Percentiles rank a stretch among this genome's conserved stretches.
Evolutionary conservation across 441 rosid species (phyloP).

Genomic region (Gossypium gossypioides): DNA sequence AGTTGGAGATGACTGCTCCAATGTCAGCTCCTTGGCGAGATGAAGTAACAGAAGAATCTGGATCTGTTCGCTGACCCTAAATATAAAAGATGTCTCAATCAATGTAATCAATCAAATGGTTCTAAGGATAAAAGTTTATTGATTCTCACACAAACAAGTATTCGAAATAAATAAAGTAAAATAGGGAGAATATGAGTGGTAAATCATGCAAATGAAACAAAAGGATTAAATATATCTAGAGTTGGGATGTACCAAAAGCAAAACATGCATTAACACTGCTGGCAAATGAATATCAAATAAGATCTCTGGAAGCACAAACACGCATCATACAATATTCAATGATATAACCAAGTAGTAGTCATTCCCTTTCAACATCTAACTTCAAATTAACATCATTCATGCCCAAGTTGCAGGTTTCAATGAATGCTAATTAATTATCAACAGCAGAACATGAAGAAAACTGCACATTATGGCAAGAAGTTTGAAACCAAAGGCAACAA

Average conservation of each 20-base stretch:
- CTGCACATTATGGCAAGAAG: not conserved
- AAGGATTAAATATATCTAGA: not conserved
- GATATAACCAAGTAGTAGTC: not conserved
- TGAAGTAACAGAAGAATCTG: slow-evolving; percentile 81
- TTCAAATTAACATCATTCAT: not conserved
- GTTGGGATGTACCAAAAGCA: not conserved
- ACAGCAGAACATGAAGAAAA: not conserved
- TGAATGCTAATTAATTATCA: not conserved
- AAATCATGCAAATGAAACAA: not conserved
- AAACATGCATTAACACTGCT: not conserved
- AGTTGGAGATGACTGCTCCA: slow-evolving; percentile 69
- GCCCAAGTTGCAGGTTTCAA: not conserved
- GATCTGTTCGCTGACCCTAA: slow-evolving; percentile 76
- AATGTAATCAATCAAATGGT: not conserved
- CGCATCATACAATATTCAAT: slow-evolving; percentile 1
- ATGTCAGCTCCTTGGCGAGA: slow-evolving; percentile 81
- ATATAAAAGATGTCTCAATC: slow-evolving; percentile 4
- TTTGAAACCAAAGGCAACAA: slow-evolving; percentile 7
- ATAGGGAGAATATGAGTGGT: not conserved
- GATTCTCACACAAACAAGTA: not conserved
- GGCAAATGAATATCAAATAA: not conserved
- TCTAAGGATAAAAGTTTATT: not conserved
- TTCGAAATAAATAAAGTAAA: not conserved
- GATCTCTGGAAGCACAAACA: not conserved
- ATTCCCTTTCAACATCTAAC: not conserved